A percentile compares a stretch with the other conserved stretches of the same genome.
Conservation (phyloP, 164 flowering plant species). For the Nelumbo lutea region DNA sequence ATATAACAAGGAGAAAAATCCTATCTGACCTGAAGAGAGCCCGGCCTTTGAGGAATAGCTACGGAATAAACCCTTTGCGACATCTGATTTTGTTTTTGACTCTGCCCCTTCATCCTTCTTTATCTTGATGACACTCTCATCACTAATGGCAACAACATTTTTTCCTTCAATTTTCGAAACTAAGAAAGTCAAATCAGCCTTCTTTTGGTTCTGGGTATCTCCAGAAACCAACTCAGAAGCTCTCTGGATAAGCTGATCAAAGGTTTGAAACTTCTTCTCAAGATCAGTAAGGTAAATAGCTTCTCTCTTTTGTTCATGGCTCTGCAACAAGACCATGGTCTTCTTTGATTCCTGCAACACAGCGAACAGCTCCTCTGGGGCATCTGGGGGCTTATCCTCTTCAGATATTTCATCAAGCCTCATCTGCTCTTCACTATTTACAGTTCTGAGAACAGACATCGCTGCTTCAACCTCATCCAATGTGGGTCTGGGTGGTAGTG, state of each 20-base stretch:
- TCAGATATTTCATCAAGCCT: conserved; percentile 44
- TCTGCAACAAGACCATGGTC: conserved; percentile 36
- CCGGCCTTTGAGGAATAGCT: conserved; percentile 26
- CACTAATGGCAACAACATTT: conserved; percentile 14
- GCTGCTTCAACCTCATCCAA: conserved; percentile 69
- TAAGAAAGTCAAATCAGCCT: conserved; percentile 15
- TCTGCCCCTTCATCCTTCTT: conserved; percentile 17
- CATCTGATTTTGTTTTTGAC: conserved; percentile 4
- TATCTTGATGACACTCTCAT: conserved; percentile 26
- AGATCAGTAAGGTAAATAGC: conserved; percentile 40
- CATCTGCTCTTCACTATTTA: conserved; percentile 34
- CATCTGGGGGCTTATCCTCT: conserved; percentile 25
- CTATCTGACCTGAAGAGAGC: conserved; percentile 28
- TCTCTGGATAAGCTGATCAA: conserved; percentile 55
- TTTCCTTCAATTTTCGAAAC: conserved; percentile 24
- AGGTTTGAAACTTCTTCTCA: conserved; percentile 30
- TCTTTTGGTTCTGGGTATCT: conserved; percentile 21
- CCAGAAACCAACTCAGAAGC: conserved; percentile 23
- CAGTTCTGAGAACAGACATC: conserved; percentile 32
- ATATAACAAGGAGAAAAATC: conserved; percentile 6
- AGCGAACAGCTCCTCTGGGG: conserved; percentile 52
- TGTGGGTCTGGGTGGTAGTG: conserved; percentile 59
- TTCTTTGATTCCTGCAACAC: conserved; percentile 34
- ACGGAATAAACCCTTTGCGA: conserved; percentile 22
- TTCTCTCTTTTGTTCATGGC: conserved; percentile 51